Percentiles rank a stretch among this genome's conserved stretches.
Evolutionary conservation across 306 rosid genomes (phyloP).

Genomic region (Trifolium fragiferum): DNA sequence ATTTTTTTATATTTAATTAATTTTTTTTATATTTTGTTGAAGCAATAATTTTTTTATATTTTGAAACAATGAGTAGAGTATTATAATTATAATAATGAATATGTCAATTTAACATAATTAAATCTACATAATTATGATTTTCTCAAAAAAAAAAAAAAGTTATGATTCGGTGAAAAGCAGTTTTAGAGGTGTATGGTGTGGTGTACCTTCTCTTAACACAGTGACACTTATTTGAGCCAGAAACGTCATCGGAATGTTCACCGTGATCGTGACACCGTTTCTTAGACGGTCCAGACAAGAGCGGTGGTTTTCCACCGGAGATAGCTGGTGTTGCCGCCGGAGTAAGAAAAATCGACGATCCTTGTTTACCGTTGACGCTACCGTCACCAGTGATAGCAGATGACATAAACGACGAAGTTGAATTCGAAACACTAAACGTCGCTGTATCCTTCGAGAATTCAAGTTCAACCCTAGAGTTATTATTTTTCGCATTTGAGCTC

Average conservation of each 20-base stretch:
- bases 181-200: conserved; percentile 20
- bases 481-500: conserved; percentile 53
- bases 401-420: conserved; percentile 86
- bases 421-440: conserved; percentile 71
- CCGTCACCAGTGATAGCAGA: conserved; percentile 92
- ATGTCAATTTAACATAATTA: too few species aligned
- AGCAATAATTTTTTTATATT: too few species aligned
- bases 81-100: too few species aligned
- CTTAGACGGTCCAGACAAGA: conserved; percentile 57
- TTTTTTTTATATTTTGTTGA: too few species aligned
- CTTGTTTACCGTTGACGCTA: conserved; percentile 79
- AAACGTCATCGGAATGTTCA: conserved; percentile 61
- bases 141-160: too few species aligned
- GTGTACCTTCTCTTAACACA: conserved; percentile 84
- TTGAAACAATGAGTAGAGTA: too few species aligned
- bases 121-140: too few species aligned
- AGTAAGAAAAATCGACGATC: conserved; percentile 63
- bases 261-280: conserved; percentile 76
- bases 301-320: conserved; percentile 74
- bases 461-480: conserved; percentile 59
- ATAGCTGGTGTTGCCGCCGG: conserved; percentile 40
- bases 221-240: conserved; percentile 80
- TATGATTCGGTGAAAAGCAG: not conserved
- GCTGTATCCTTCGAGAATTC: conserved; percentile 66
- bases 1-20: too few species aligned